phyloP scores from a whole-genome alignment of 2,329 filamentous ascomycete species.

The Neofusicoccum sp. region DNA sequence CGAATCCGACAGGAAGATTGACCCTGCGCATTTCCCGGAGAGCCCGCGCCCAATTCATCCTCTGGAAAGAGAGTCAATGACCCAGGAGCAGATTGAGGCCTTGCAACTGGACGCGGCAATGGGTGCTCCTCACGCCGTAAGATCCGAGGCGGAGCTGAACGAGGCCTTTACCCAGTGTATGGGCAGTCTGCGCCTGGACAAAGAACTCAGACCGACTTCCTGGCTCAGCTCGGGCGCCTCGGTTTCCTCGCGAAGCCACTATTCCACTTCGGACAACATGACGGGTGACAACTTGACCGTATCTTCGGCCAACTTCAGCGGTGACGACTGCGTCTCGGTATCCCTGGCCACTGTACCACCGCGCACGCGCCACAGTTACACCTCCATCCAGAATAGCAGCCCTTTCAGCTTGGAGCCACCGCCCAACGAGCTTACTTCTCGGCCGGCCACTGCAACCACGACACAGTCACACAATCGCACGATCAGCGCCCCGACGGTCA shows the following conservation, averaged over 20 bases:
- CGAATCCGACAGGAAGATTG: conserved; percentile 4
- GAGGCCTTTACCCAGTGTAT: conserved; percentile 15
- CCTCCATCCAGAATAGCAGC: conserved; percentile 12
- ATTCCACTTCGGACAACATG: conserved; percentile 12
- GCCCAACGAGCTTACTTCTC: conserved; percentile 5
- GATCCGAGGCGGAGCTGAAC: conserved; percentile 1
- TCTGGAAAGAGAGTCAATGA: conserved; percentile 10
- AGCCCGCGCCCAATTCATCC: conserved; percentile 15
- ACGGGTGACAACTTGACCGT: conserved; percentile 8
- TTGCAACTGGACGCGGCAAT: neutral
- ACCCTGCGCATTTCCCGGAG: conserved; percentile 12
- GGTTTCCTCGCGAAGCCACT: conserved; percentile 1
- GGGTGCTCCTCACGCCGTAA: neutral
- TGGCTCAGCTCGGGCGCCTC: conserved; percentile 1
- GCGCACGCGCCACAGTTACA: conserved; percentile 20
- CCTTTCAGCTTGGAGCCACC: conserved; percentile 1
- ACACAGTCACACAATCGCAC: conserved; percentile 9
- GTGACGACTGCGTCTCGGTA: neutral
- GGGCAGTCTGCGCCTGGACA: neutral
- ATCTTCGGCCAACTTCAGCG: neutral
- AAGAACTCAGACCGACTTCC: neutral
- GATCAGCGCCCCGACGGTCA: conserved; percentile 6
- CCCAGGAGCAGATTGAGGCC: conserved; percentile 6
- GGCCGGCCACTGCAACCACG: conserved; percentile 1
- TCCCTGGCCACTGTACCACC: neutral